Conservation (phyloP, 2,329 filamentous ascomycete species). For the Colletotrichum sp. region DNA sequence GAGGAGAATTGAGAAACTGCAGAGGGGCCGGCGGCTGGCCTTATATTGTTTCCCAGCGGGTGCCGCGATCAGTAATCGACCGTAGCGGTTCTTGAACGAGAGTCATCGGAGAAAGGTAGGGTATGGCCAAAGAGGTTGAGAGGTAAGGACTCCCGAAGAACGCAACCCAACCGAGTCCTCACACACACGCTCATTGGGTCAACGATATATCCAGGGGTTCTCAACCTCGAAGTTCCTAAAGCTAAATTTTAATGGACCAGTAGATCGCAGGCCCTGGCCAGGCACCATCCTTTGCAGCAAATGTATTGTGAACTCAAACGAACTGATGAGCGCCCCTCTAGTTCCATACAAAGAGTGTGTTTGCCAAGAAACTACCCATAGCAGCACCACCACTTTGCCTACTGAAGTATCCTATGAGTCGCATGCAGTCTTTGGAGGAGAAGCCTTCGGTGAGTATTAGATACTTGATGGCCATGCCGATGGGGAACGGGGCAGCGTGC, state of each 20-base stretch:
- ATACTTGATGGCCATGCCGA: constrained; percentile 11
- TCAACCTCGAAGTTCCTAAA: background rate
- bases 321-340: background rate
- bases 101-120: background rate
- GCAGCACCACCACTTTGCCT: background rate
- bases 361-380: background rate
- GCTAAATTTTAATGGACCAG: background rate
- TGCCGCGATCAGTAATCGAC: background rate
- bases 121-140: background rate
- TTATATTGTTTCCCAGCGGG: background rate
- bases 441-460: background rate
- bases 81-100: background rate
- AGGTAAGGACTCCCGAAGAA: background rate
- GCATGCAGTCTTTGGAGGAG: background rate
- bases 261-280: background rate
- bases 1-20: background rate
- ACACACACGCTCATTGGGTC: background rate
- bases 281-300: background rate
- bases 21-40: background rate
- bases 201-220: background rate
- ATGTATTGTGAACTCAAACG: background rate
- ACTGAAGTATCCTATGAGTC: background rate
- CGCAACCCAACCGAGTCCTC: background rate
- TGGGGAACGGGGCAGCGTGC: background rate
- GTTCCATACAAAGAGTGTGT: background rate